Conservation (phyloP, 164 flowering plant species). For the Magnolia sinica region DNA sequence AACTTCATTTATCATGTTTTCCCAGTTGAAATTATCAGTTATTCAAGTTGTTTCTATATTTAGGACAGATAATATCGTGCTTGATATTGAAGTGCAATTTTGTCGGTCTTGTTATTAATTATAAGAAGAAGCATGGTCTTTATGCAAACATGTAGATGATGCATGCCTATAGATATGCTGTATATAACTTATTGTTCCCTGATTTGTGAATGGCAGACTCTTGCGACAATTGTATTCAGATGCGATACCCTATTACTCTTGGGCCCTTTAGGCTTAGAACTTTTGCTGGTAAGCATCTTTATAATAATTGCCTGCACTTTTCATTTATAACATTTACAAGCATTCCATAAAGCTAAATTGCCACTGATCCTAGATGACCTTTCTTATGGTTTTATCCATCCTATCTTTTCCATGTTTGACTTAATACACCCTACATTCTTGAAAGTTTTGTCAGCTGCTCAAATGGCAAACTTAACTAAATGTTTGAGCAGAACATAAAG, state of each 20-base stretch:
- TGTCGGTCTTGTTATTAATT: too few species aligned
- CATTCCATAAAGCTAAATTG: too few species aligned
- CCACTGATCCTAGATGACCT: not conserved
- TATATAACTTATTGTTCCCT: not conserved
- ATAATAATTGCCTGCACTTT: too few species aligned
- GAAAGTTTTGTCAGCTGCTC: not conserved
- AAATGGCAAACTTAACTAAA: not conserved
- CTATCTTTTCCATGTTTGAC: not conserved
- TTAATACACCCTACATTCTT: not conserved
- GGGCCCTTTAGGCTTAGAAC: conserved; percentile 68
- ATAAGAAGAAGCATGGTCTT: too few species aligned
- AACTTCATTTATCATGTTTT: not conserved
- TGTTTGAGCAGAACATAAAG: not conserved
- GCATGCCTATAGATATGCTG: not conserved
- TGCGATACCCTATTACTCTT: conserved; percentile 82
- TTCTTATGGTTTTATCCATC: not conserved
- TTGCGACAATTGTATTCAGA: conserved; percentile 81
- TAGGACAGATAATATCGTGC: too few species aligned
- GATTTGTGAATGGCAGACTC: conserved; percentile 50
- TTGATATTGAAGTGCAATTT: too few species aligned
- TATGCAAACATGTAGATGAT: not conserved
- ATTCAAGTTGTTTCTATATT: not conserved
- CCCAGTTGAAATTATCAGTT: not conserved
- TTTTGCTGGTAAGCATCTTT: conserved; percentile 70
- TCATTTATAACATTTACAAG: too few species aligned